These are phyloP conservation scores for Penicillium lagena DNA, from an alignment of 495 filamentous ascomycete species.

Conservation along the genomic window DNA sequence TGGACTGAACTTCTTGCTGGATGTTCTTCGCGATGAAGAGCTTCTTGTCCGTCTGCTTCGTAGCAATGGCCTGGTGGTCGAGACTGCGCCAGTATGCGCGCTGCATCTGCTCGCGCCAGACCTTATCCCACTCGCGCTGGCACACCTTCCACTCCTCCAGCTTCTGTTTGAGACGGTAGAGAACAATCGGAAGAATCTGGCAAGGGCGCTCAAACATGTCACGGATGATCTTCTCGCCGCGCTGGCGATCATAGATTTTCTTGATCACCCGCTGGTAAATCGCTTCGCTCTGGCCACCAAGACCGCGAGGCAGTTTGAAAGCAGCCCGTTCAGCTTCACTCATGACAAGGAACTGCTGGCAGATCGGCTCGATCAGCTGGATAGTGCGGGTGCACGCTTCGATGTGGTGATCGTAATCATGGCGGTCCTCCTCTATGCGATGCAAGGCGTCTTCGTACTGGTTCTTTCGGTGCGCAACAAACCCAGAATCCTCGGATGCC, in stretches of 20 bases:
- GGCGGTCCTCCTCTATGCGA: slow-evolving; percentile 94
- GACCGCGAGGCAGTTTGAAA: slow-evolving; percentile 71
- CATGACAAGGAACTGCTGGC: slow-evolving; percentile 77
- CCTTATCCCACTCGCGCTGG: slow-evolving; percentile 97
- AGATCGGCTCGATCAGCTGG: slow-evolving; percentile 89
- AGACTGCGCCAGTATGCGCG: slow-evolving; percentile 90
- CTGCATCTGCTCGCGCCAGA: slow-evolving; percentile 92
- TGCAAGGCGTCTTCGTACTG: slow-evolving; percentile 87
- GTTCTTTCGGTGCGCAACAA: slow-evolving; percentile 97
- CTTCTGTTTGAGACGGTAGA: slow-evolving; percentile 84
- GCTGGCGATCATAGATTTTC: slow-evolving; percentile 92
- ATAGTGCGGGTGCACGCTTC: slow-evolving; percentile 90
- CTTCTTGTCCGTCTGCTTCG: slow-evolving; percentile 80
- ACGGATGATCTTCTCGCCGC: slow-evolving; percentile 71
- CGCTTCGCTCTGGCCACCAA: slow-evolving; percentile 89
- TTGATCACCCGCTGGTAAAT: slow-evolving; percentile 96
- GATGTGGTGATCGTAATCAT: slow-evolving; percentile 98
- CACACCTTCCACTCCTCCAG: slow-evolving; percentile 95
- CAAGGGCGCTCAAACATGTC: slow-evolving; percentile 77
- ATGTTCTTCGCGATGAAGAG: slow-evolving; percentile 82
- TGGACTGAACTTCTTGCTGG: slow-evolving; percentile 76
- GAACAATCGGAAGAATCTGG: slow-evolving; percentile 76
- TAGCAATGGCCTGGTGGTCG: slow-evolving; percentile 87
- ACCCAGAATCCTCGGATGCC: slow-evolving; percentile 97
- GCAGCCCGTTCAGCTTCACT: slow-evolving; percentile 58